Base-by-base conservation (phyloP, 2,329 filamentous ascomycete genomes). In the Monilinia laxa region DNA sequence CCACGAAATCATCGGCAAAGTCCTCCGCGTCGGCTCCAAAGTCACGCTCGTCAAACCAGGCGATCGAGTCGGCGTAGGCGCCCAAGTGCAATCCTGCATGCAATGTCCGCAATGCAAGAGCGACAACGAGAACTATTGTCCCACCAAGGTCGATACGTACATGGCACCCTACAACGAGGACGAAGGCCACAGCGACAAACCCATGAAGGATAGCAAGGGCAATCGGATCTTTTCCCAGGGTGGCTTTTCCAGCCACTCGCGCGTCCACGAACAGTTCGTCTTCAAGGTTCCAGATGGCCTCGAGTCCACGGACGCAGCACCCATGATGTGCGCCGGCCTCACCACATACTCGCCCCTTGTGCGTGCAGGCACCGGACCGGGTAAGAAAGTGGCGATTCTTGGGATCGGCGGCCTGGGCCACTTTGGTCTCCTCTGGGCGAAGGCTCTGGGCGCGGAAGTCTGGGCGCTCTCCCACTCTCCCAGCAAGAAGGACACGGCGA, bases 311-410 rank as follows among this genome's bases (percentile, higher is more conserved):
- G 75, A 80, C 1, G 83, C 82, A 0, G 85, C 90, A 1, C 90
- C 91, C 1, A 87, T 95, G 80, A 82, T 94, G 38, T 94, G 91
- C 74, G 91, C 87, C 0, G 91, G 92, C 1, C 83, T 94, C 64
- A 95, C 91, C 0, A 84, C 89, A 0, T 95, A 85, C 75, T 84
- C 84, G 4, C 91, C 91, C 0, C 78, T 95, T 23, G 83, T 84
- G 59, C 83, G 88, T 28, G 87, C 90, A 40, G 86, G 85, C 1
- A 83, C 86, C 35, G 90, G 90, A 0, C 87, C 89, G 0, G 90
- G 90, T 7, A 91, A 90, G 76, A 82, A 79, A 7, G 88, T 94
- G 0, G 91, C 87, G 0, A 85, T 94, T 65, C 80, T 92, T 18
- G 86, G 85, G 53, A 79, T 88, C 55, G 81, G 88, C 40, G 86